Percentiles rank a stretch among this genome's conserved stretches.
phyloP scores from a whole-genome alignment of 768 basidiomycete genomes.

The Termitomyces eurrhizus region DNA sequence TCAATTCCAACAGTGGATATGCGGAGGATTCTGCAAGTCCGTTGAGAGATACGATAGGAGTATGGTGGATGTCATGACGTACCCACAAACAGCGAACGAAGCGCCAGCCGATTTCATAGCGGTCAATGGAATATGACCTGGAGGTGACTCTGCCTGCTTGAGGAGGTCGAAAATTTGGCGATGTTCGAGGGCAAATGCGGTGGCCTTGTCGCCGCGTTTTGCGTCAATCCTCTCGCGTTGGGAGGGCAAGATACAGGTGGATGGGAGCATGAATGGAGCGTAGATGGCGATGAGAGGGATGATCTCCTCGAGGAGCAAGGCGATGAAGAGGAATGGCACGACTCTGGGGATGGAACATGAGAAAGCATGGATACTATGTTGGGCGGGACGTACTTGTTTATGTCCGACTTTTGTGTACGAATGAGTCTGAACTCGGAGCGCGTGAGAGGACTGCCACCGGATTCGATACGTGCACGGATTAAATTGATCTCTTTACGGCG shows the following conservation, averaged over 20 bases:
- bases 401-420: constrained; percentile 58
- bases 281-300: constrained; percentile 84
- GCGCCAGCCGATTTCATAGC: constrained; percentile 26
- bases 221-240: constrained; percentile 65
- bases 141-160: constrained; percentile 26
- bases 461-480: constrained; percentile 52
- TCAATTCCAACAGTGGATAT: constrained; percentile 43
- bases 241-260: constrained; percentile 80
- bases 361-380: constrained; percentile 2
- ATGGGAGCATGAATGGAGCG: constrained; percentile 80
- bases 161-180: constrained; percentile 31
- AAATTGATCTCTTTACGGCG: constrained; percentile 51
- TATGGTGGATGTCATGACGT: constrained; percentile 22
- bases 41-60: not conserved
- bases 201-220: constrained; percentile 48
- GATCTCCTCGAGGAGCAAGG: constrained; percentile 73
- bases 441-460: constrained; percentile 60
- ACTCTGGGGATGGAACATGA: constrained; percentile 41
- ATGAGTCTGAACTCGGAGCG: constrained; percentile 71
- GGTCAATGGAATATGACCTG: constrained; percentile 31
- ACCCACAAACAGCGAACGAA: constrained; percentile 55
- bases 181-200: constrained; percentile 33
- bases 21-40: constrained; percentile 29
- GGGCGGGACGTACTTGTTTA: constrained; percentile 51
- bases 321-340: constrained; percentile 73